Evolutionary conservation across 352 stramenopile genomes (phyloP).

Genomic region (Globisporangium sylvaticum): DNA sequence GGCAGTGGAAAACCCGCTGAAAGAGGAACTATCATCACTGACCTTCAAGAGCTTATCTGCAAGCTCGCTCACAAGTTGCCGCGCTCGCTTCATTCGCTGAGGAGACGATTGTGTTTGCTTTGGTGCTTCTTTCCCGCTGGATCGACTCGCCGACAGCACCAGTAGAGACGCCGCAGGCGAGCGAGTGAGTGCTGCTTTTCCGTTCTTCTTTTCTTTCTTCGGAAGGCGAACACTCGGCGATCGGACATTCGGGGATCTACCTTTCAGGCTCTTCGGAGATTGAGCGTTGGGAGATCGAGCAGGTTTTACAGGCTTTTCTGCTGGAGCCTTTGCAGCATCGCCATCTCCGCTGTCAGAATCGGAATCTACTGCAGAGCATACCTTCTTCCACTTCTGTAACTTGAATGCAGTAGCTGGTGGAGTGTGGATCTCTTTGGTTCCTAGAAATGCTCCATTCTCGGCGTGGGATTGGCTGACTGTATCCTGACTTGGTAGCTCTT

Average conservation of each 20-base stretch:
- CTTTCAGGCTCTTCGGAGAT: neutral
- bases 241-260: neutral
- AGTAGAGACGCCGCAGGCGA: neutral
- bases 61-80: constrained; percentile 4
- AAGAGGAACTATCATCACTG: neutral
- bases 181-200: neutral
- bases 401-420: constrained; percentile 24
- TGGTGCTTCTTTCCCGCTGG: neutral
- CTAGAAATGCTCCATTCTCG: neutral
- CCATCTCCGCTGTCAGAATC: constrained; percentile 24
- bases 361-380: constrained; percentile 49
- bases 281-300: neutral
- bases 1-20: neutral
- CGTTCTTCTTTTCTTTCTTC: neutral
- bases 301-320: neutral
- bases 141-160: neutral
- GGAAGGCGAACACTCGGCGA: neutral
- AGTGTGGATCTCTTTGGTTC: constrained; percentile 1
- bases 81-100: neutral
- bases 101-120: neutral
- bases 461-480: neutral
- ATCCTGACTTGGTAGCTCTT: neutral
- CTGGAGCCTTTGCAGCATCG: neutral
- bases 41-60: constrained; percentile 6
- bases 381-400: constrained; percentile 26